Conservation (phyloP, 2,329 filamentous ascomycete genomes). For the Fusarium sp. region DNA sequence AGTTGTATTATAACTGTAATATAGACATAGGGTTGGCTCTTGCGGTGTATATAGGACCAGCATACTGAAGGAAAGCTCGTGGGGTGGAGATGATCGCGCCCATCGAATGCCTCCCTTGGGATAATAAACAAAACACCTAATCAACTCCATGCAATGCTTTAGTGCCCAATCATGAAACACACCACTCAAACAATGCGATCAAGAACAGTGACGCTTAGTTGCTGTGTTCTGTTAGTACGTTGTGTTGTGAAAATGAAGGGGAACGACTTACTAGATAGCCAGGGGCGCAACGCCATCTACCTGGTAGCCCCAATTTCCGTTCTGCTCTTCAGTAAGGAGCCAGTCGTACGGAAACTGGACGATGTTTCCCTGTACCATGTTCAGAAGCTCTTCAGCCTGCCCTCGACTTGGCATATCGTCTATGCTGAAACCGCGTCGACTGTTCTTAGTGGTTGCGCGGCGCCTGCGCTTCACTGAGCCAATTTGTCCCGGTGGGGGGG, state of each 20-base stretch:
- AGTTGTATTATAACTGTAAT: constrained; percentile 48
- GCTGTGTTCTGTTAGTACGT: constrained; percentile 49
- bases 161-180: constrained; percentile 22
- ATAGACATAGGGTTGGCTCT: constrained; percentile 23
- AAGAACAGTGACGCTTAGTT: constrained; percentile 46
- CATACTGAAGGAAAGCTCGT: constrained; percentile 25
- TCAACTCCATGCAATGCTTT: constrained; percentile 46
- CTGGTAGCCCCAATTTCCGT: constrained; percentile 96
- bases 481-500: constrained; percentile 49
- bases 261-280: constrained; percentile 87
- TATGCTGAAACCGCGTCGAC: constrained; percentile 70
- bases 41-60: constrained; percentile 35
- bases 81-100: constrained; percentile 22
- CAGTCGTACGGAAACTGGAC: constrained; percentile 97
- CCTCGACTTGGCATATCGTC: constrained; percentile 82
- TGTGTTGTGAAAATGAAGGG: neutral
- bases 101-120: constrained; percentile 32
- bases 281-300: constrained; percentile 95
- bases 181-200: constrained; percentile 12
- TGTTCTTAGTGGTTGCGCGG: constrained; percentile 77
- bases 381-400: constrained; percentile 85
- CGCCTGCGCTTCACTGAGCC: constrained; percentile 71
- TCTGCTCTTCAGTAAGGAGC: constrained; percentile 89
- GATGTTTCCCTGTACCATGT: constrained; percentile 85
- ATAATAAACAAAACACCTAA: constrained; percentile 24